These are phyloP conservation scores for Pichia sp. DNA, from an alignment of 1,139 yeast species.

Conservation along the genomic window DNA sequence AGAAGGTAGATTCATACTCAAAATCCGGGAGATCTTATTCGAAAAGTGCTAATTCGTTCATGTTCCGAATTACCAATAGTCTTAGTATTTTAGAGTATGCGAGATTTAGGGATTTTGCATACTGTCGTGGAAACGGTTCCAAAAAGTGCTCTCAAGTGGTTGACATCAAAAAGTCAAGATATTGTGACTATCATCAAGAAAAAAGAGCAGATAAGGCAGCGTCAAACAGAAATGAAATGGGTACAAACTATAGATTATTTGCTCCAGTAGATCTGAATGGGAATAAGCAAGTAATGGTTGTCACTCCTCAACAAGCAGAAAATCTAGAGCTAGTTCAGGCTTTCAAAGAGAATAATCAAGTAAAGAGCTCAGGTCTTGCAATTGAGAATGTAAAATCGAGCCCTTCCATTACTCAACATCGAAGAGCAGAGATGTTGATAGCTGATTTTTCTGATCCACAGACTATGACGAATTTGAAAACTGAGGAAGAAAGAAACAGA, in stretches of 20 bases:
- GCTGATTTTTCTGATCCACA: conserved; percentile 28
- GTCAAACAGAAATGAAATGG: conserved; percentile 68
- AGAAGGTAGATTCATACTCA: conserved; percentile 30
- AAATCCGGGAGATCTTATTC: conserved; percentile 6
- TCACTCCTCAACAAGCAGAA: conserved; percentile 17
- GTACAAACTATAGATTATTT: conserved; percentile 48
- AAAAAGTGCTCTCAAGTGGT: conserved; percentile 43
- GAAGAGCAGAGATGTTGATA: conserved; percentile 29
- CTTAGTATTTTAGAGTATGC: conserved; percentile 57
- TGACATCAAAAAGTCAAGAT: conserved; percentile 45
- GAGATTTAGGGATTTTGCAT: conserved; percentile 58
- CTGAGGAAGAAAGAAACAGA: conserved; percentile 23
- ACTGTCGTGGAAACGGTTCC: conserved; percentile 52
- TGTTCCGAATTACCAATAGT: conserved; percentile 46
- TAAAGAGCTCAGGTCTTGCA: conserved; percentile 5
- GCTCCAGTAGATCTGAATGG: conserved; percentile 40
- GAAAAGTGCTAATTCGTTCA: conserved; percentile 41
- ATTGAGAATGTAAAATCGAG: conserved; percentile 6
- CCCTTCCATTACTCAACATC: conserved; percentile 3
- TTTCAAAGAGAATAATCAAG: conserved; percentile 14
- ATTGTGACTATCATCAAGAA: conserved; percentile 73
- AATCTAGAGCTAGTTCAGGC: conserved; percentile 12
- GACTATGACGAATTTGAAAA: conserved; percentile 24
- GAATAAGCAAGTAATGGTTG: conserved; percentile 34
- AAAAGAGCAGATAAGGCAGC: conserved; percentile 48